A percentile compares a stretch with the other conserved stretches of the same genome.
Conservation (phyloP, 441 rosid genomes). For the Omphalea diandra region DNA sequence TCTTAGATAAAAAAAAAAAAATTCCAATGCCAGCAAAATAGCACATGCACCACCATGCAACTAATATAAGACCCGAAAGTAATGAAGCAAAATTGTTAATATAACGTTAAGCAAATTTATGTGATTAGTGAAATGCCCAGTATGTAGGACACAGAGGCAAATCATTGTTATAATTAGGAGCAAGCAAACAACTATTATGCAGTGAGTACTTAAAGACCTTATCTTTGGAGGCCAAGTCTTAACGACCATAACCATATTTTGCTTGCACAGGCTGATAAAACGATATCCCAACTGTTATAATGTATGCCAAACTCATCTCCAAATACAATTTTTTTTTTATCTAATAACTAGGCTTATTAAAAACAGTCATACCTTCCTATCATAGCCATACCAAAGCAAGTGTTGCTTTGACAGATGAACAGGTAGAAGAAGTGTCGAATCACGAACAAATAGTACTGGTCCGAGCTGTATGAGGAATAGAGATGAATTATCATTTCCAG, state of each 20-base stretch:
- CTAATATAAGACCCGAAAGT: background rate
- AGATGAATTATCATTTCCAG: conserved; percentile 70
- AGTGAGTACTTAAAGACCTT: background rate
- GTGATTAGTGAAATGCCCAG: background rate
- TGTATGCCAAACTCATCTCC: background rate
- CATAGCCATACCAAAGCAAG: conserved; percentile 98
- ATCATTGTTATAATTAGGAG: background rate
- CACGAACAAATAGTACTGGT: conserved; percentile 82
- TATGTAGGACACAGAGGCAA: background rate
- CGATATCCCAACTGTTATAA: conserved; percentile 1
- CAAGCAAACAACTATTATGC: background rate
- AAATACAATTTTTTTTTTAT: background rate
- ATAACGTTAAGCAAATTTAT: background rate
- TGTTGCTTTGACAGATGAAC: conserved; percentile 94
- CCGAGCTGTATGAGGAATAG: conserved; percentile 93
- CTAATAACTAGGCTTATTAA: background rate
- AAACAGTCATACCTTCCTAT: conserved; percentile 65
- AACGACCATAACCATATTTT: too few relatives aligned
- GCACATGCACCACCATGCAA: background rate
- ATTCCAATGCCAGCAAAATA: background rate
- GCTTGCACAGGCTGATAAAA: background rate
- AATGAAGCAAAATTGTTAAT: background rate
- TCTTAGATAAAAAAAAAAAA: background rate
- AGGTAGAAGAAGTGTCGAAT: conserved; percentile 84
- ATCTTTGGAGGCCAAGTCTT: background rate